phyloP scores from a whole-genome alignment of 2,329 filamentous ascomycete species.

The Beauveria sp. region DNA sequence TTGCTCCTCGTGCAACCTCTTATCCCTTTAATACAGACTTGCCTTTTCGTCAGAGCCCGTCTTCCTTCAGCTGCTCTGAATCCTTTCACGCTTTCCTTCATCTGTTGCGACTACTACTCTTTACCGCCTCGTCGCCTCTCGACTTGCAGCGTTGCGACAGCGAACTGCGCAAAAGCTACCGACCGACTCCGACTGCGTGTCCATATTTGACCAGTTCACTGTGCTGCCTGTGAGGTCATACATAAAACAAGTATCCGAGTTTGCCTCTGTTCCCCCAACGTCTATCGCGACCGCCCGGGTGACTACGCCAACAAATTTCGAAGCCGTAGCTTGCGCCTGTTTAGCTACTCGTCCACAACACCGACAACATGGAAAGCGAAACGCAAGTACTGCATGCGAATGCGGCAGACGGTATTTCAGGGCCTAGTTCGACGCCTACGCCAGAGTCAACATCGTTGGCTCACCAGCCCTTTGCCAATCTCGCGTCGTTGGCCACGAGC shows the following conservation, averaged over 20 bases:
- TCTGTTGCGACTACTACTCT: not conserved
- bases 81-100: not conserved
- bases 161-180: not conserved
- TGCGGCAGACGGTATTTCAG: conserved; percentile 40
- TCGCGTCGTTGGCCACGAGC: conserved; percentile 35
- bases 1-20: not conserved
- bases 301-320: not conserved
- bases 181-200: not conserved
- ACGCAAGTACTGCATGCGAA: conserved; percentile 31
- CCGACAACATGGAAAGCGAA: conserved; percentile 37
- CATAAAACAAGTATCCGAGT: not conserved
- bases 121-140: not conserved
- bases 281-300: not conserved
- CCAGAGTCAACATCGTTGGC: conserved; percentile 32
- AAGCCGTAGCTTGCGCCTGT: not conserved
- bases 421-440: conserved; percentile 42
- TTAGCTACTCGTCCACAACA: not conserved
- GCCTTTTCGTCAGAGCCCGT: not conserved
- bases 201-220: too few relatives aligned
- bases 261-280: not conserved
- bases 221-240: not conserved
- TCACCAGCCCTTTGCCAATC: conserved; percentile 35
- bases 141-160: not conserved
- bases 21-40: not conserved
- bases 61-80: not conserved